Base-by-base conservation (phyloP, 2,329 filamentous ascomycete species). In the Colletotrichum spinosum region DNA sequence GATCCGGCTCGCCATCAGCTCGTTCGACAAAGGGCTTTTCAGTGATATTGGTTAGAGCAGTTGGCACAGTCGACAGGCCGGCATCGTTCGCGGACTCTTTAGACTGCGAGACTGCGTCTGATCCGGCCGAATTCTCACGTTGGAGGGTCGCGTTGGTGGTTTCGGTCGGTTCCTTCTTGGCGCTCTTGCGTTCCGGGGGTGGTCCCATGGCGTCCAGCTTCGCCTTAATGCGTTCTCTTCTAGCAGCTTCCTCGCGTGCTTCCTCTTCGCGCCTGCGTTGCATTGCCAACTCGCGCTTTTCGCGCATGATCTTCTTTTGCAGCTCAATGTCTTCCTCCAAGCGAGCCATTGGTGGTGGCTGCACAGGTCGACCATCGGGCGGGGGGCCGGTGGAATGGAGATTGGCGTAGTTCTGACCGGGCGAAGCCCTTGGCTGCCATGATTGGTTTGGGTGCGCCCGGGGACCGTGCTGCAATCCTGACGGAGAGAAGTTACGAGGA, bases 251-350 rank as follows among this genome's bases (percentile, higher is more conserved):
- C 71, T 92, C 90, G n/a, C 83, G 85, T 17, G 86, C 89, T 70
- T 91, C 89, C 74, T 93, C 86, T 63, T 92, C 90, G 65, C 88
- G 80, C 52, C 88, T 83, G 62, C 90, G 84, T 72, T 91, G 89
- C 72, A 90, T 88, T 17, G 90, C 91, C 56, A 88, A 80, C 71
- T 94, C 90, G 7, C 89, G 84, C 44, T 87, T 87, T 71, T 92
- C 89, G 42, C 85, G 85, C 91, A 94, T 94, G 25, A 92, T 85
- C 78, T 84, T 92, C 84, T 81, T 91, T 78, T 87, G 91, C 72
- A 80, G 86, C 75, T 83, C 88, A 69, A 84, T 84, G 63, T 91
- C 88, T 44, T 88, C 82, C 52, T 86, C 84, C 2, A 75, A 72
- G 70, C n/a, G 72, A 67, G 60, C 75, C 63, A 74, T 70, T 15